A percentile compares a stretch with the other conserved stretches of the same genome.
Conservation (phyloP, 139 green algal genomes). For the Chara braunii region DNA sequence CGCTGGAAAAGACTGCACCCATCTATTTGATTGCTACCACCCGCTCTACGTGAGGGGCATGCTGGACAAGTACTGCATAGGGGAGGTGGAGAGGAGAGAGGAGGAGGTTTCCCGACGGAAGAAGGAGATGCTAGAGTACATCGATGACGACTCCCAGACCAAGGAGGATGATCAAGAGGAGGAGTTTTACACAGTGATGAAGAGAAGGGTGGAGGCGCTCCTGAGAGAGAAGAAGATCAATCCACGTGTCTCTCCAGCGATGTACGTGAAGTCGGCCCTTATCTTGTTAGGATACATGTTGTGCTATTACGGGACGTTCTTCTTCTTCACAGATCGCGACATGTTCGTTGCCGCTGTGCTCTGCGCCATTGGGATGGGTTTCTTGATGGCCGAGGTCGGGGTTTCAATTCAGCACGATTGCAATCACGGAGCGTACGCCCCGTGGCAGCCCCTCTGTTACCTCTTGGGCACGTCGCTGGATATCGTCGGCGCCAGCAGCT, state of each 20-base stretch:
- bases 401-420: slow-evolving; percentile 60
- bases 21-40: slow-evolving; percentile 68
- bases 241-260: slow-evolving; percentile 43
- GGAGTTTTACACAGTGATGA: slow-evolving; percentile 49
- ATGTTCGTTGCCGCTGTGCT: slow-evolving; percentile 27
- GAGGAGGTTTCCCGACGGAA: neutral
- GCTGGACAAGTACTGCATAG: slow-evolving; percentile 57
- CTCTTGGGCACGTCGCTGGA: slow-evolving; percentile 52
- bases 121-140: neutral
- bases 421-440: slow-evolving; percentile 60
- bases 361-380: slow-evolving; percentile 47
- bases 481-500: slow-evolving; percentile 55
- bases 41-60: slow-evolving; percentile 44
- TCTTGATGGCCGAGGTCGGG: slow-evolving; percentile 58
- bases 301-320: slow-evolving; percentile 51
- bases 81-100: slow-evolving; percentile 30
- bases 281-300: slow-evolving; percentile 45
- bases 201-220: slow-evolving; percentile 47
- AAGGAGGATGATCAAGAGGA: slow-evolving; percentile 18
- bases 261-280: slow-evolving; percentile 54
- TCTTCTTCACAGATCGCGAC: neutral
- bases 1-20: slow-evolving; percentile 55
- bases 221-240: slow-evolving; percentile 58
- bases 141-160: neutral
- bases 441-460: slow-evolving; percentile 28